Evolutionary conservation across 108 stramenopile genomes (phyloP).

Genomic region (Cyclotella baltica): DNA sequence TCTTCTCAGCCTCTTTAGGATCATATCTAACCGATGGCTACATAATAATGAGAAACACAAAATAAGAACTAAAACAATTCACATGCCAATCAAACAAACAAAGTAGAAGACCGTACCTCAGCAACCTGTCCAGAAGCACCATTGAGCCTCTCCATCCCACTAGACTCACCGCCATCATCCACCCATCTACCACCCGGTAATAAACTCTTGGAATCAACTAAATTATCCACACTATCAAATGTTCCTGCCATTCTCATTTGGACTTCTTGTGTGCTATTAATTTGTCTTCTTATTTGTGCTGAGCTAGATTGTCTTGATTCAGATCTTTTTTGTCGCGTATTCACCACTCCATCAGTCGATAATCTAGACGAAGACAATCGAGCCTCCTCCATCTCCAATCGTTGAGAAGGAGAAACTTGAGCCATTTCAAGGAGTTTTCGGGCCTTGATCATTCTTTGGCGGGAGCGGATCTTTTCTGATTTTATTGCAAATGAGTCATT

Average conservation of each 20-base stretch:
- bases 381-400: slow-evolving; percentile 33
- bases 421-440: slow-evolving; percentile 48
- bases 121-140: neutral
- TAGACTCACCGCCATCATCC: neutral
- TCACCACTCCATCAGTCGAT: no score
- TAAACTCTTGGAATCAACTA: slow-evolving; percentile 48
- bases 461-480: slow-evolving; percentile 4
- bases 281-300: no score
- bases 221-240: slow-evolving; percentile 55
- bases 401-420: slow-evolving; percentile 47
- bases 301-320: no score
- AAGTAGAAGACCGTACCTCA: neutral
- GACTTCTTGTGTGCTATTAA: neutral
- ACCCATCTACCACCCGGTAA: slow-evolving; percentile 49
- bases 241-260: slow-evolving; percentile 53
- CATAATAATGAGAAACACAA: neutral
- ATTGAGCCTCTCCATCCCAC: neutral
- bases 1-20: slow-evolving; percentile 78
- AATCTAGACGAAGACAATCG: no score
- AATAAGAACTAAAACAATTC: neutral
- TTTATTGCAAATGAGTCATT: neutral
- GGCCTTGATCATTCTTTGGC: slow-evolving; percentile 39
- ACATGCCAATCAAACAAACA: neutral
- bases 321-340: no score
- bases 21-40: slow-evolving; percentile 91